Evolutionary conservation across 75 land plant species (phyloP), one percentile per base, ranked within the genome.

Genomic region (Selaginella moellendorffii): DNA sequence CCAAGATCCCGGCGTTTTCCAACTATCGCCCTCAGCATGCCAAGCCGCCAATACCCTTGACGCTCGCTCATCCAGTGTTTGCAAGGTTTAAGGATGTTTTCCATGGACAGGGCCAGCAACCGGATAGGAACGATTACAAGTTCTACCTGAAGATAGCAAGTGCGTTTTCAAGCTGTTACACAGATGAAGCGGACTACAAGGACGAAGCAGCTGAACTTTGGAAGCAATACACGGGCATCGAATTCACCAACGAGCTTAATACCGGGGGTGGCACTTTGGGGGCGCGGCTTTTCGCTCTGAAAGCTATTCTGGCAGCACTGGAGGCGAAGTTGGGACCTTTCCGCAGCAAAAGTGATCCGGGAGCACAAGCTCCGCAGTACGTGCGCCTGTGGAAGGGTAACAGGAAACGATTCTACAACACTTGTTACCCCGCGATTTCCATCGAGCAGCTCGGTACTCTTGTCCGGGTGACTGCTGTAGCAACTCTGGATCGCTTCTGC

Each of bases 291-390:
- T 36, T 36, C 46, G 14, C 46, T 36, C 46, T 36, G 46, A 36
- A 36, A 36, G 46, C 46, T 36, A 5, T 36, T 36, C 46, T 36
- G 46, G 46, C 46, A 36, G 46, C 46, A 36, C 46, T 36, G 46
- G 46, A 36, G 14, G 46, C 46, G 46, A 36, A 36, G 46, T n/a
- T n/a, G n/a, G n/a, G n/a, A n/a, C n/a, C n/a, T n/a, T 36, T 36
- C 46, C 46, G 46, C 46, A 36, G 46, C 46, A 36, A 36, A 36
- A 36, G 46, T 36, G 46, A 36, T 36, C 46, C 46, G 46, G 46
- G 46, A 36, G 46, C 46, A 36, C 46, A 36, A 36, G 46, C 46
- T 36, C 46, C 46, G 46, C 46, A 36, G 46, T 36, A 36, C 46
- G 14, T 36, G 46, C 46, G 46, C 10, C 14, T 36, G 46, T 36